Evolutionary conservation across 148 eudicot genomes (phyloP), one percentile per base, ranked within the genome.

Genomic region (Fallopia convolvulus): DNA sequence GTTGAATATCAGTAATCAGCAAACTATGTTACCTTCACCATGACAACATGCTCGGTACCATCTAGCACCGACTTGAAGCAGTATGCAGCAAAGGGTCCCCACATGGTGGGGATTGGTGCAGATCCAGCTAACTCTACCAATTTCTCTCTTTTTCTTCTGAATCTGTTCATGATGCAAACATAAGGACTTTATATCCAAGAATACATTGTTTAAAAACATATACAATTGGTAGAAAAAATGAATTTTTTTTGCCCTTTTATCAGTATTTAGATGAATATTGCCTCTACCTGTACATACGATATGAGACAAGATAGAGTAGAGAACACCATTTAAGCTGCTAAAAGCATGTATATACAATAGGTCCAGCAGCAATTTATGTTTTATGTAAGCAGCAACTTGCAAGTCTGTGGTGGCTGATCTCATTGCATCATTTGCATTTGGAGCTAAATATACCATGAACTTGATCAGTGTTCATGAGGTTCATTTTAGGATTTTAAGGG

Each of bases 31-130:
- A 90, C 93, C 91, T 90, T 90, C 77, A 90, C 93, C 93, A 90
- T 88, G 2, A 88, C 93, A 66, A 90, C 86, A 71, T 90, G 93
- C 81, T 90, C 91, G 30, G 86, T 88, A 33, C 91, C 91, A 77
- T 90, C 93, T 76, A 90, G 74, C 75, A 90, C 72, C 17, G 93
- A 90, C 63, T 80, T 80, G 50, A 83, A 90, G 77, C 93, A 90
- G 77, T 86, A 82, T 76, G 93, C 83, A 17, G 77, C 79, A 74
- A 88, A 90, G 33, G 91, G 93, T 14, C 93, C 93, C 93, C 93
- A 90, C 77, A 70, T 82, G 68, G 93, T 90, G 47, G 91, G 93
- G 80, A 88, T 82, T 70, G 86, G 81, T 76, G 93, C 93, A 76
- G 91, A 84, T 46, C 91, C 84, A 81, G 91, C 75, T 42, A 52